Conservation (phyloP, 116 monocot species). For the Posidonia oceanica region DNA sequence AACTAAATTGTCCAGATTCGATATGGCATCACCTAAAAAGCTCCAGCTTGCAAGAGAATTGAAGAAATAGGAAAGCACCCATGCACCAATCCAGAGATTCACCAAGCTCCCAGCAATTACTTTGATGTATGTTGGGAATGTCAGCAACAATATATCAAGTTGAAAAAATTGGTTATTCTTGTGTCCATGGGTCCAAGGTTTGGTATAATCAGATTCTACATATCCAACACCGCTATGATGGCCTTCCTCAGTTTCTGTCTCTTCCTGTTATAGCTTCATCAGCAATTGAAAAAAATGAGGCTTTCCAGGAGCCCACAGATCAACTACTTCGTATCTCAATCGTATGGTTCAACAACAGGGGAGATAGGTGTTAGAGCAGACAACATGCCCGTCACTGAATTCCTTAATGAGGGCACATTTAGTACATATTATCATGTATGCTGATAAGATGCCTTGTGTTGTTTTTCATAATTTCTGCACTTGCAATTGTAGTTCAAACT, state of each 20-base stretch:
- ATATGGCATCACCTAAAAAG: slow-evolving; percentile 50
- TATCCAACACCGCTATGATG: slow-evolving; percentile 89
- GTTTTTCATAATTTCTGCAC: slow-evolving; percentile 1
- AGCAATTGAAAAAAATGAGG: slow-evolving; percentile 60
- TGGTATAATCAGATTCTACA: no score
- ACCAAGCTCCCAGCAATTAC: slow-evolving; percentile 60
- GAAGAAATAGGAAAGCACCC: slow-evolving; percentile 59
- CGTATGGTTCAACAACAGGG: slow-evolving; percentile 36
- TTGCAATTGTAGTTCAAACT: background rate
- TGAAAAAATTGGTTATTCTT: background rate
- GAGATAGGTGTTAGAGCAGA: slow-evolving; percentile 48
- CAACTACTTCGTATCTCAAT: slow-evolving; percentile 53
- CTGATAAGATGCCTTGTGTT: background rate
- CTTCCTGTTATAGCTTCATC: slow-evolving; percentile 74
- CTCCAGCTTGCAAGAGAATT: slow-evolving; percentile 65
- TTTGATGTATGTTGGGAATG: slow-evolving; percentile 59
- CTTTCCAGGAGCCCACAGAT: slow-evolving; percentile 57
- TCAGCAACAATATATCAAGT: slow-evolving; percentile 17
- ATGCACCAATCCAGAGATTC: slow-evolving; percentile 55
- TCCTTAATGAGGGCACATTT: slow-evolving; percentile 32
- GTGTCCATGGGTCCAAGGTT: no score
- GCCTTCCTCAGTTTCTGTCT: slow-evolving; percentile 57
- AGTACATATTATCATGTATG: slow-evolving; percentile 48
- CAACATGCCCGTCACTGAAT: slow-evolving; percentile 27
- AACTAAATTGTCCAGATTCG: no score